Percentiles rank a stretch among this genome's conserved stretches.
These are phyloP conservation scores for Pleurotus pulmonarius DNA, from an alignment of 768 basidiomycete species.

Conservation along the genomic window DNA sequence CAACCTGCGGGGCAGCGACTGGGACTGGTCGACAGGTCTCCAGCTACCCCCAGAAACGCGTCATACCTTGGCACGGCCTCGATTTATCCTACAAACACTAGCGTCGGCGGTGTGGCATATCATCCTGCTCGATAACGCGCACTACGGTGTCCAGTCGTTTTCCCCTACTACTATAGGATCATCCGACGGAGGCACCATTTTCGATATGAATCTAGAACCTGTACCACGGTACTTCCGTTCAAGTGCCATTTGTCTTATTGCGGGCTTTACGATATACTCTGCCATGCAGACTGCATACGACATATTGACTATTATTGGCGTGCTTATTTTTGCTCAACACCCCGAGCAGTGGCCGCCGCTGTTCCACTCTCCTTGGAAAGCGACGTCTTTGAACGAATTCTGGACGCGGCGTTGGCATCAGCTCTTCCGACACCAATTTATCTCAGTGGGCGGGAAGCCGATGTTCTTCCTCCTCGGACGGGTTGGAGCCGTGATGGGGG, in stretches of 20 bases:
- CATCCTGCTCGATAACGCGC: slow-evolving; percentile 40
- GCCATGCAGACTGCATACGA: slow-evolving; percentile 42
- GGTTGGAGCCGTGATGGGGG: slow-evolving; percentile 47
- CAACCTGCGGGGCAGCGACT: slow-evolving; percentile 56
- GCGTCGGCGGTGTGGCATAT: slow-evolving; percentile 28
- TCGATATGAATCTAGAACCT: slow-evolving; percentile 32
- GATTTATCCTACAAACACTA: slow-evolving; percentile 34
- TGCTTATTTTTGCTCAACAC: slow-evolving; percentile 43
- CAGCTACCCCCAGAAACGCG: slow-evolving; percentile 39
- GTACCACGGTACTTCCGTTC: slow-evolving; percentile 39
- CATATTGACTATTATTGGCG: slow-evolving; percentile 36
- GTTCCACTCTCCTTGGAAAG: slow-evolving; percentile 52
- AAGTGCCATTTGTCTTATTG: slow-evolving; percentile 34
- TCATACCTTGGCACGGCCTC: slow-evolving; percentile 25
- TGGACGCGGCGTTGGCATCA: slow-evolving; percentile 74
- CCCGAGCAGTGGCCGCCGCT: slow-evolving; percentile 61
- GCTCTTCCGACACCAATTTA: slow-evolving; percentile 54
- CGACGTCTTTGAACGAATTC: slow-evolving; percentile 57
- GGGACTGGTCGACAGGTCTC: slow-evolving; percentile 52
- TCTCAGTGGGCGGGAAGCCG: slow-evolving; percentile 46
- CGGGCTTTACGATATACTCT: slow-evolving; percentile 41
- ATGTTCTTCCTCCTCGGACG: slow-evolving; percentile 41
- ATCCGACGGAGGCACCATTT: slow-evolving; percentile 37
- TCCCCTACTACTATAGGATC: slow-evolving; percentile 38
- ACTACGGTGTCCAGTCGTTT: slow-evolving; percentile 43